Percentiles rank a stretch among this genome's conserved stretches.
Evolutionary conservation across 2,329 filamentous ascomycete species (phyloP).

Genomic region (Hypoxylon sp.): DNA sequence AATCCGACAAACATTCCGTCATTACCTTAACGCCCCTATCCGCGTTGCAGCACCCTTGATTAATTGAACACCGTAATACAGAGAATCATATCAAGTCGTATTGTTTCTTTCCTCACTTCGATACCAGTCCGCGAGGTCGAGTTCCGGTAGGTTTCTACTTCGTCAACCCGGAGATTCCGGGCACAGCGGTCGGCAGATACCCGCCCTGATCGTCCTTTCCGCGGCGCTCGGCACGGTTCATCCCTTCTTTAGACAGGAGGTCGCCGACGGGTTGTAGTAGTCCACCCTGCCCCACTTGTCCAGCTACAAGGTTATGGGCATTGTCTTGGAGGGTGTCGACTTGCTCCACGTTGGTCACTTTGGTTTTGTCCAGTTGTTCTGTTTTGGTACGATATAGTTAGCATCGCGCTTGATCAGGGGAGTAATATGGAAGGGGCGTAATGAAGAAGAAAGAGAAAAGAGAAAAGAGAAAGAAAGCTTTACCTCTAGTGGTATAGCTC

Average conservation of each 20-base stretch:
- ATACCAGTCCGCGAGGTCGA: neutral
- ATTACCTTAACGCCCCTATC: neutral
- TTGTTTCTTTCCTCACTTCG: neutral
- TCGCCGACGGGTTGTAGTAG: conserved; percentile 76
- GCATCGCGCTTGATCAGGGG: neutral
- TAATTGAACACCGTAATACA: neutral
- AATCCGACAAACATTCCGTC: neutral
- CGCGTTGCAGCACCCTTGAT: neutral
- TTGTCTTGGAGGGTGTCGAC: conserved; percentile 79
- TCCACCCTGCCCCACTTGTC: conserved; percentile 78
- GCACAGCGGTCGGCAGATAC: conserved; percentile 55
- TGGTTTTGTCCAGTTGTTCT: conserved; percentile 79
- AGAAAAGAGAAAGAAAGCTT: conserved; percentile 41
- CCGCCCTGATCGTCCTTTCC: conserved; percentile 74
- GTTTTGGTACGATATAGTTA: conserved; percentile 14
- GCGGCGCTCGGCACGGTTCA: conserved; percentile 75
- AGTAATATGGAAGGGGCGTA: conserved; percentile 5
- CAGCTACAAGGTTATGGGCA: conserved; percentile 72
- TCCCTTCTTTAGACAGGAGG: conserved; percentile 72
- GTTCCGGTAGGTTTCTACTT: conserved; percentile 14
- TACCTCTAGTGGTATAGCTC: conserved; percentile 78
- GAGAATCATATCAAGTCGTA: neutral
- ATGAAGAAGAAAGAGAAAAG: conserved; percentile 1
- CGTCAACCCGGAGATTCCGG: conserved; percentile 24
- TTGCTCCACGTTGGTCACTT: conserved; percentile 76